Base-by-base conservation (phyloP, 1,139 yeast genomes). In the Scheffersomyces titani region DNA sequence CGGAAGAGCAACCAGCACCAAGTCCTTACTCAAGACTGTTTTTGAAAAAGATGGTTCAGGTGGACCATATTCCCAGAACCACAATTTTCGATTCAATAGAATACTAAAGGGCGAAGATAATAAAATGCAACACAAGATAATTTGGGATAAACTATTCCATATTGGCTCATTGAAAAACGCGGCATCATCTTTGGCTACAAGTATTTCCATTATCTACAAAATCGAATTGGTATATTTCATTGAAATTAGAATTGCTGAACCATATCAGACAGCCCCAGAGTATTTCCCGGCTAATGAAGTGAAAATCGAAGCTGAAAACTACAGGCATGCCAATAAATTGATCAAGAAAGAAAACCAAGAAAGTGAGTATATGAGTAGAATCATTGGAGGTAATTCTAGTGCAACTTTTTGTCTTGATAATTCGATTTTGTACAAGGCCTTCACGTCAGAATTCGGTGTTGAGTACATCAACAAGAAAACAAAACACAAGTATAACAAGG, bases 41-140 rank as follows among this genome's bases (percentile, higher is more conserved):
- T 84, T 82, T 67, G 89, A 85, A 61, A 80, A 79, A 60, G 89
- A 85, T 68, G 89, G 89, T 0, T 82, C 87, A 3, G 89, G 89
- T 9, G 80, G 82, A 11, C 82, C 87, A 16, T 86, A 85, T 61
- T 73, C 77, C 3, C 85, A 77, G 55, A 82, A 82, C 61, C 75
- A 75, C 51, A 78, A 72, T 55, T 76, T 82, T 53, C 69, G 81
- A 56, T 79, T 79, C 59, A 70, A 76, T 40, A 77, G 75, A 51
- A 48, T 61, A n/a, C 69, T 65, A 16, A 70, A 68, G 47, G 51
- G 49, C 53, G 60, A 52, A 56, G 57, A 66, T 59, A 46, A 46
- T 5, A 46, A n/a, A 46, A 22, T n/a, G 22, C 24, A 46, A 19
- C 62, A 63, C 56, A 60, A 62, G 22, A 63, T 66, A 46, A 68